Evolutionary conservation across 306 rosid genomes (phyloP).

Genomic region (Prosopis cineraria): DNA sequence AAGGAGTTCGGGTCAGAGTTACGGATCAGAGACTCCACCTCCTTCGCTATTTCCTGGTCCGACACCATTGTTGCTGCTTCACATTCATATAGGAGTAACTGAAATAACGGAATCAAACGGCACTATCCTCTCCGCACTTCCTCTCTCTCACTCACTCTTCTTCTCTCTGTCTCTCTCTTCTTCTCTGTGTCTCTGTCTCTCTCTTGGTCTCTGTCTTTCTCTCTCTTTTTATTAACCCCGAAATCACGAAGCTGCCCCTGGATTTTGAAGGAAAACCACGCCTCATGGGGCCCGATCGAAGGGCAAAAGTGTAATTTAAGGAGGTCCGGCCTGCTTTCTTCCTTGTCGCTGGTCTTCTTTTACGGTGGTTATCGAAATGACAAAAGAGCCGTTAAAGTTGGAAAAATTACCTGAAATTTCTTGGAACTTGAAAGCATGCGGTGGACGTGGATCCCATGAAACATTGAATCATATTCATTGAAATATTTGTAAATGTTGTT

Average conservation of each 20-base stretch:
- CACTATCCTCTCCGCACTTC: constrained; percentile 32
- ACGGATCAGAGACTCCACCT: constrained; percentile 68
- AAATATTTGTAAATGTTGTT: too few relatives aligned
- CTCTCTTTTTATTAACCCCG: constrained; percentile 38
- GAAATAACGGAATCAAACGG: constrained; percentile 55
- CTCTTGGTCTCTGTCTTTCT: constrained; percentile 36
- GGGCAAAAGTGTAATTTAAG: constrained; percentile 26
- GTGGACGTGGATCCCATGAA: neutral
- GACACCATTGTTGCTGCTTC: constrained; percentile 60
- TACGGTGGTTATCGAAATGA: neutral
- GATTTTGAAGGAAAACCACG: neutral
- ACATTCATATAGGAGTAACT: constrained; percentile 51
- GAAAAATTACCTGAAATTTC: neutral
- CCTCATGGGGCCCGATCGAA: neutral
- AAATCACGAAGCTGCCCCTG: constrained; percentile 48
- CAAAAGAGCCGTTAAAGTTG: neutral
- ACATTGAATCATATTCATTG: neutral
- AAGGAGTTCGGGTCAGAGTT: constrained; percentile 61
- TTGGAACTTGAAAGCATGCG: neutral
- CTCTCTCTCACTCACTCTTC: constrained; percentile 28
- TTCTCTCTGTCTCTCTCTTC: constrained; percentile 38
- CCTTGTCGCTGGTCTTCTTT: neutral
- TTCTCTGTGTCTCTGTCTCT: constrained; percentile 4
- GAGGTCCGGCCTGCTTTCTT: neutral
- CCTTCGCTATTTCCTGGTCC: constrained; percentile 74